These are phyloP conservation scores for Sclerotinia borealis DNA, from an alignment of 2,329 filamentous ascomycete species.

Conservation along the genomic window DNA sequence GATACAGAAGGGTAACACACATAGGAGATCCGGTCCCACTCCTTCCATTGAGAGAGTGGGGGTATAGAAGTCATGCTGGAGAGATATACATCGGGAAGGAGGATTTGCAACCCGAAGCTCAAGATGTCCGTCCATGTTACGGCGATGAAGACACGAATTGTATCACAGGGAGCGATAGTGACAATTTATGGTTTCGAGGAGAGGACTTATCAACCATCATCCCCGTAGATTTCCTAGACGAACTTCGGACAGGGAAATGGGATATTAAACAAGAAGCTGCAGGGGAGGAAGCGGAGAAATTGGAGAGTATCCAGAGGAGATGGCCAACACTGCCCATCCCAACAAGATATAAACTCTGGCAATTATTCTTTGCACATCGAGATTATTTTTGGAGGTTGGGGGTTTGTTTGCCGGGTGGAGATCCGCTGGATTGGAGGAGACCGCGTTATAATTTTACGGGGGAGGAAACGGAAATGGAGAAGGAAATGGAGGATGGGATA, in stretches of 20 bases:
- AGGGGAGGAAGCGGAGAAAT: slow-evolving; percentile 21
- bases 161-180: slow-evolving; percentile 48
- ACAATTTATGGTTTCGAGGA: slow-evolving; percentile 13
- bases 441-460: slow-evolving; percentile 41
- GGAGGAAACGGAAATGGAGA: no score
- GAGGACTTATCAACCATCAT: neutral
- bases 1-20: slow-evolving; percentile 79
- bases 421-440: slow-evolving; percentile 60
- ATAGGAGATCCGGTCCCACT: slow-evolving; percentile 81
- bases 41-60: slow-evolving; percentile 81
- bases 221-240: neutral
- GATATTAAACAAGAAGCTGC: neutral
- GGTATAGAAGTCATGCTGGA: slow-evolving; percentile 75
- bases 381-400: slow-evolving; percentile 97
- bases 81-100: slow-evolving; percentile 79
- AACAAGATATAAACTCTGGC: slow-evolving; percentile 70
- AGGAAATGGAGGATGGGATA: slow-evolving; percentile 16
- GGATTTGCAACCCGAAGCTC: slow-evolving; percentile 58
- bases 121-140: slow-evolving; percentile 64
- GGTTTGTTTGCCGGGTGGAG: slow-evolving; percentile 77
- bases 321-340: slow-evolving; percentile 21
- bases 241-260: neutral
- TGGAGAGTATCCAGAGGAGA: slow-evolving; percentile 5
- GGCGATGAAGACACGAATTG: slow-evolving; percentile 68
- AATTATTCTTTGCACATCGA: slow-evolving; percentile 85